These are phyloP conservation scores for Saccharomyces hybrid DNA, from an alignment of 1,139 yeast genomes.

Conservation along the genomic window DNA sequence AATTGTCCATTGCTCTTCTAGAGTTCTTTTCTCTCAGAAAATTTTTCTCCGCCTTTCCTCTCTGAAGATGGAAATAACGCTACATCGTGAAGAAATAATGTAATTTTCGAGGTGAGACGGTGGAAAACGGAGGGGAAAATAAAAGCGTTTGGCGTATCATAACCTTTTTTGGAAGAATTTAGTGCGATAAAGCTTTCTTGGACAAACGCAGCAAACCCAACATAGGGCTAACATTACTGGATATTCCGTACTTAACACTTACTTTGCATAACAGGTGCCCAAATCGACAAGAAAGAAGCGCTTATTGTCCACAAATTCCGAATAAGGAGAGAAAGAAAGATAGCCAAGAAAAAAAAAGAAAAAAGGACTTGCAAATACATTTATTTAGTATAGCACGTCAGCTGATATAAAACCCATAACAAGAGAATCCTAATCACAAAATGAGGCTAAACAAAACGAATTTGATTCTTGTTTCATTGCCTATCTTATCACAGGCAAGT, in stretches of 20 bases:
- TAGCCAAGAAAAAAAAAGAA: not conserved
- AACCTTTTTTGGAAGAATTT: not conserved
- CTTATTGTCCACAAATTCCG: not conserved
- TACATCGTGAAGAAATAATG: not conserved
- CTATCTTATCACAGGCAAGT: slow-evolving; percentile 3
- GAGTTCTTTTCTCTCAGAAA: not conserved
- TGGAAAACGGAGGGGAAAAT: not conserved
- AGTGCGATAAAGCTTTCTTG: not conserved
- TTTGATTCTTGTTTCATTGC: not conserved
- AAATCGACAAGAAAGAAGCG: not conserved
- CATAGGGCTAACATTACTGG: not conserved
- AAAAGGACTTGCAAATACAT: not conserved
- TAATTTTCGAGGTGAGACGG: not conserved
- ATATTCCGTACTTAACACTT: not conserved
- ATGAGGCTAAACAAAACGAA: not conserved
- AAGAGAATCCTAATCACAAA: not conserved
- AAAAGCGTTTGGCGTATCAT: not conserved
- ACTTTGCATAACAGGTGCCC: not conserved
- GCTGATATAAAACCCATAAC: not conserved
- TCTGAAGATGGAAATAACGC: not conserved
- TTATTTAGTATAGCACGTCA: not conserved
- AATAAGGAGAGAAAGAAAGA: slow-evolving; percentile 1
- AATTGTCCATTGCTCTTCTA: not conserved
- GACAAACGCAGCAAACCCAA: not conserved
- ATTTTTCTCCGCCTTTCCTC: not conserved